Percentiles rank a stretch among this genome's conserved stretches.
phyloP scores from a whole-genome alignment of 1,284 basidiomycete species.

The Pascua guehoae region DNA sequence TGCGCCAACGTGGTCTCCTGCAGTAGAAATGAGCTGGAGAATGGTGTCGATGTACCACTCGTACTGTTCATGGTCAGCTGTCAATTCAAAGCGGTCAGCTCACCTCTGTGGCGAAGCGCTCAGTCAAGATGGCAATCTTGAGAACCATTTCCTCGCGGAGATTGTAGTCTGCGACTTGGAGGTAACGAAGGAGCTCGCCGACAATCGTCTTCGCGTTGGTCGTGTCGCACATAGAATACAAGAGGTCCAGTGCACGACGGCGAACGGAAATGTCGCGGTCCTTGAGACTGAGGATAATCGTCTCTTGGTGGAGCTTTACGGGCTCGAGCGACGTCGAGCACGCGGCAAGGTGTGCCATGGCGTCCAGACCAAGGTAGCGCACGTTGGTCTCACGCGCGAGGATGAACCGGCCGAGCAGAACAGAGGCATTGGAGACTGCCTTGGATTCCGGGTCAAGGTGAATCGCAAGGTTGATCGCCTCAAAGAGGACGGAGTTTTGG shows the following conservation, averaged over 20 bases:
- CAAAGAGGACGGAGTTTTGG: slow-evolving; percentile 95
- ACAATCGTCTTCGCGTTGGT: slow-evolving; percentile 94
- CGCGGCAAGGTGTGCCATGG: slow-evolving; percentile 96
- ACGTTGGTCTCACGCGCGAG: slow-evolving; percentile 98
- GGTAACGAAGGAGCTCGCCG: slow-evolving; percentile 85
- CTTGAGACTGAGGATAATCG: slow-evolving; percentile 87
- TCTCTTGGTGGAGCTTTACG: slow-evolving; percentile 92
- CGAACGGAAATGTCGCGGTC: slow-evolving; percentile 98
- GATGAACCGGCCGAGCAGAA: slow-evolving; percentile 90
- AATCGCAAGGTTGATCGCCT: slow-evolving; percentile 95
- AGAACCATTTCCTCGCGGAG: slow-evolving; percentile 97
- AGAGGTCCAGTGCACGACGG: slow-evolving; percentile 84
- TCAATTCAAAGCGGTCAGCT: slow-evolving; percentile 43
- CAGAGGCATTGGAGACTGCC: slow-evolving; percentile 83
- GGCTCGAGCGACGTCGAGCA: slow-evolving; percentile 83
- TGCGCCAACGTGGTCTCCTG: slow-evolving; percentile 96
- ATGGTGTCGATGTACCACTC: slow-evolving; percentile 98
- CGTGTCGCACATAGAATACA: slow-evolving; percentile 98
- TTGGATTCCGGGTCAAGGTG: slow-evolving; percentile 90
- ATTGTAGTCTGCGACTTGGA: slow-evolving; percentile 91
- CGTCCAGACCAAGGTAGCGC: slow-evolving; percentile 93
- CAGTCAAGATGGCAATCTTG: slow-evolving; percentile 96
- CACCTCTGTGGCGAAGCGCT: slow-evolving; percentile 82
- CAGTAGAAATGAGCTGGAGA: slow-evolving; percentile 87
- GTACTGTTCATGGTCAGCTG: slow-evolving; percentile 53